A percentile compares a stretch with the other conserved stretches of the same genome.
These are phyloP conservation scores for Pterulicium gracile DNA, from an alignment of 1,284 basidiomycete genomes.

Conservation along the genomic window DNA sequence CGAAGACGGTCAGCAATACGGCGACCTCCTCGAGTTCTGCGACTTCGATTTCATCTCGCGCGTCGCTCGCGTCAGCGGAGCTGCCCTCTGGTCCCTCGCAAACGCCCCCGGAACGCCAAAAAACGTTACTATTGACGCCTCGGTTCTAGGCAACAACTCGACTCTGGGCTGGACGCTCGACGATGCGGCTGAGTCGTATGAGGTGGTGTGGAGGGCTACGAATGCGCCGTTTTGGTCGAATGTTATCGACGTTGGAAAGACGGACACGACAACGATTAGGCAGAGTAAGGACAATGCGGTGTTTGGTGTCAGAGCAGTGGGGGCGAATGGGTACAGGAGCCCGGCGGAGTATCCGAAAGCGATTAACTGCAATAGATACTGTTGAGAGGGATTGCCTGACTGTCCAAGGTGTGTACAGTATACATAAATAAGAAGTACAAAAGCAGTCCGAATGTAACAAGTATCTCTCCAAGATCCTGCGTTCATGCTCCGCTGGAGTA, in stretches of 20 bases:
- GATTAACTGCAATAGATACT: no score
- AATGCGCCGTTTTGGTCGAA: conserved; percentile 36
- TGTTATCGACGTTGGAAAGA: conserved; percentile 35
- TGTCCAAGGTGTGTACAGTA: no score
- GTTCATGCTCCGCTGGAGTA: no score
- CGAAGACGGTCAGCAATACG: conserved; percentile 34
- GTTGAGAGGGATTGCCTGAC: no score
- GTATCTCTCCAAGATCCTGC: no score
- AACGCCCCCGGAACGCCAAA: conserved; percentile 40
- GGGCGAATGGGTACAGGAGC: conserved; percentile 37
- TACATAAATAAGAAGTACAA: no score
- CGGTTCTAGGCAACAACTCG: conserved; percentile 39
- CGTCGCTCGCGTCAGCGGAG: conserved; percentile 39
- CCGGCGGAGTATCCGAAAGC: no score
- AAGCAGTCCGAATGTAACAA: no score
- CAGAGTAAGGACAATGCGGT: conserved; percentile 41
- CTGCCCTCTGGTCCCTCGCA: conserved; percentile 40
- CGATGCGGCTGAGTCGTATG: conserved; percentile 29
- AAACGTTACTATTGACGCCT: conserved; percentile 32
- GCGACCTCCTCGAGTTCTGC: conserved; percentile 39
- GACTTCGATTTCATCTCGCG: conserved; percentile 40
- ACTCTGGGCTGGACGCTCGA: conserved; percentile 35
- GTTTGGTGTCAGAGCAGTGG: conserved; percentile 38
- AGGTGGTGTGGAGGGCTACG: conserved; percentile 39
- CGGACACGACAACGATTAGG: conserved; percentile 26